phyloP scores from a whole-genome alignment of 106 monocot species.

The Platanthera zijinensis region DNA sequence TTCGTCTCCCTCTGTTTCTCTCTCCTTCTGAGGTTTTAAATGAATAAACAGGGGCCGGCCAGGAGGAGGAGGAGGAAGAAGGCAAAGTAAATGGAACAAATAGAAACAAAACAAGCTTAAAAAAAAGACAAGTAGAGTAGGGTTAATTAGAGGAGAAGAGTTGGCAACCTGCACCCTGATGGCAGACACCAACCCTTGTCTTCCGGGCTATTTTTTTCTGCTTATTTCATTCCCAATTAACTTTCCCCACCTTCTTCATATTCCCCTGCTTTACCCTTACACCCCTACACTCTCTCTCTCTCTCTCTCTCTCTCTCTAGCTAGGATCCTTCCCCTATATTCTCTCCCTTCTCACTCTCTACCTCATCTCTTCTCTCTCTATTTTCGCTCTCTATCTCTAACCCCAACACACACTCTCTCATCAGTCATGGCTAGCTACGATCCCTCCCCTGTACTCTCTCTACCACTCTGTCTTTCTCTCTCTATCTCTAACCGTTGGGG shows the following conservation, averaged over 20 bases:
- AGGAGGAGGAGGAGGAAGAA: not conserved
- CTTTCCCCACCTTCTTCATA: not conserved
- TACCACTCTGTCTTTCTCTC: not conserved
- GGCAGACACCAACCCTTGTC: conserved; percentile 43
- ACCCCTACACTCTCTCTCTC: not conserved
- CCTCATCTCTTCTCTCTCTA: not conserved
- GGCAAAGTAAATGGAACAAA: not conserved
- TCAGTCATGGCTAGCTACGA: not conserved
- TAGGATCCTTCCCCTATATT: not conserved
- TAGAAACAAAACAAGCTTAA: not conserved
- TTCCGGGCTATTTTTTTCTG: conserved; percentile 14
- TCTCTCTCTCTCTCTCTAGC: too few species aligned
- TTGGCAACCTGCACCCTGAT: conserved; percentile 16
- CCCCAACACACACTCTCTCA: too few species aligned
- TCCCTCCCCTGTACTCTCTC: not conserved
- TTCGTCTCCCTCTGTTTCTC: not conserved
- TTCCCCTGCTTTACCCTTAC: not conserved
- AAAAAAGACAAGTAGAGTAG: not conserved
- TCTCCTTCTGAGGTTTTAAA: not conserved
- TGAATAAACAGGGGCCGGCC: too few species aligned
- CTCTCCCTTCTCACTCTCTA: not conserved
- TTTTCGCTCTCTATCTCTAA: not conserved
- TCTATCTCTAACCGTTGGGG: not conserved
- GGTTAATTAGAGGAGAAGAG: not conserved
- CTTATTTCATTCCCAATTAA: not conserved